Conservation (phyloP, 768 basidiomycete species). For the Ramaria sp. region DNA sequence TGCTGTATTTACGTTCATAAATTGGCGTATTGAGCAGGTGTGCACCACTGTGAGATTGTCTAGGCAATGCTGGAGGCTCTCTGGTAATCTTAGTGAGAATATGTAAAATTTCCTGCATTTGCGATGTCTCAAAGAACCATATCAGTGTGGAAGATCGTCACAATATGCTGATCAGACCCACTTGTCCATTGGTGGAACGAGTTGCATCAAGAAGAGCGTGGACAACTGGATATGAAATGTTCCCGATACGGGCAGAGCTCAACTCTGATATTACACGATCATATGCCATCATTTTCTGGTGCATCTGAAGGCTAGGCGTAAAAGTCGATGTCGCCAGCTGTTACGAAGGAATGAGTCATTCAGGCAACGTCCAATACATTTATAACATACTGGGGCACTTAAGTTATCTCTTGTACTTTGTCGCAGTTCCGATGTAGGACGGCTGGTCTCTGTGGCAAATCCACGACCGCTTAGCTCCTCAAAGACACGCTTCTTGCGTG, state of each 20-base stretch:
- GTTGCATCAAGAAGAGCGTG: slow-evolving; percentile 65
- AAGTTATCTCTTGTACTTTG: neutral
- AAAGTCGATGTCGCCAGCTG: slow-evolving; percentile 8
- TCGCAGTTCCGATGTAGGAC: slow-evolving; percentile 2
- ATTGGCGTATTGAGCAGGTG: slow-evolving; percentile 74
- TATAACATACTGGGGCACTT: neutral
- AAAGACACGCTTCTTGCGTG: slow-evolving; percentile 79
- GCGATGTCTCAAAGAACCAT: slow-evolving; percentile 34
- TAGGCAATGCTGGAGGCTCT: slow-evolving; percentile 67
- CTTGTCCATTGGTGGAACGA: slow-evolving; percentile 41
- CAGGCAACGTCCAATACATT: neutral
- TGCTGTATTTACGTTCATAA: slow-evolving; percentile 75
- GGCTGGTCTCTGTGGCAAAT: slow-evolving; percentile 35
- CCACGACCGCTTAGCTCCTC: slow-evolving; percentile 76
- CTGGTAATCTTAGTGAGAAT: slow-evolving; percentile 65
- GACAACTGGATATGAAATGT: slow-evolving; percentile 65
- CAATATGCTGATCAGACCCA: slow-evolving; percentile 23
- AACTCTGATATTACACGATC: slow-evolving; percentile 72
- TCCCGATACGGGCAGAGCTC: slow-evolving; percentile 62
- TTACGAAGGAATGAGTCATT: slow-evolving; percentile 1
- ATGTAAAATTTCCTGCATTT: slow-evolving; percentile 62
- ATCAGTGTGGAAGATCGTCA: neutral
- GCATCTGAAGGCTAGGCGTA: slow-evolving; percentile 52
- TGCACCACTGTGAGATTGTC: slow-evolving; percentile 68
- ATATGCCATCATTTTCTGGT: slow-evolving; percentile 94